phyloP scores from a whole-genome alignment of 1,284 basidiomycete genomes.

The Phylloporus gajari region DNA sequence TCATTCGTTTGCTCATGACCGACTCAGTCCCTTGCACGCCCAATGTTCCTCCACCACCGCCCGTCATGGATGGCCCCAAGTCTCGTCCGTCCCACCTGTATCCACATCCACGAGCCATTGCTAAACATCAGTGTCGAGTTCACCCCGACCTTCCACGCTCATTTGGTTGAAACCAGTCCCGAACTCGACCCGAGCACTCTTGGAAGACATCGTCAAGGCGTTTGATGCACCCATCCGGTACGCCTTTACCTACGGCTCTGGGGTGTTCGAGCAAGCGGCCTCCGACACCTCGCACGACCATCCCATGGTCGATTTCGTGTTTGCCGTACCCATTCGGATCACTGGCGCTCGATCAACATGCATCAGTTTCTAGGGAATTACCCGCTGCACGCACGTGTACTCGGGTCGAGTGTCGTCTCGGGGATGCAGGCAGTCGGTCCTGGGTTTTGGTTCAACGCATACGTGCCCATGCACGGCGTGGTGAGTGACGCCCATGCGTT shows the following conservation, averaged over 20 bases:
- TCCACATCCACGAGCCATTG: conserved; percentile 64
- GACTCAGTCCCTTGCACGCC: conserved; percentile 37
- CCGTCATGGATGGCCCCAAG: conserved; percentile 32
- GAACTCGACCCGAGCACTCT: conserved; percentile 78
- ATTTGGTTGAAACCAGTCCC: conserved; percentile 86
- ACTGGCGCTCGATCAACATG: conserved; percentile 97
- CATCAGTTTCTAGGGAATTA: conserved; percentile 91
- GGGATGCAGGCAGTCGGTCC: conserved; percentile 84
- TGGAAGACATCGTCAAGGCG: conserved; percentile 77
- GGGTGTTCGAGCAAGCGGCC: conserved; percentile 89
- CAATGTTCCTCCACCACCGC: conserved; percentile 31
- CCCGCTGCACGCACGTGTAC: conserved; percentile 81
- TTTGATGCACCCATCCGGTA: conserved; percentile 91
- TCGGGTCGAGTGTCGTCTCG: conserved; percentile 84
- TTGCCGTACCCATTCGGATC: conserved; percentile 90
- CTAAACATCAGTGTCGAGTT: conserved; percentile 49
- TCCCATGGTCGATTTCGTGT: conserved; percentile 95
- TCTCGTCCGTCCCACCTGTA: conserved; percentile 44
- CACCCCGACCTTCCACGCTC: conserved; percentile 70
- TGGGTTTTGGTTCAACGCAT: conserved; percentile 95
- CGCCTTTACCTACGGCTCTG: conserved; percentile 95
- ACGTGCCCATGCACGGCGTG: conserved; percentile 83
- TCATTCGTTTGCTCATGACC: conserved; percentile 40
- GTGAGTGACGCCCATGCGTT: conserved; percentile 62
- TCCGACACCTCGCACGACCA: conserved; percentile 55